phyloP scores from a whole-genome alignment of 2,329 filamentous ascomycete genomes.

The Cladosporium austrohemisphaericum region DNA sequence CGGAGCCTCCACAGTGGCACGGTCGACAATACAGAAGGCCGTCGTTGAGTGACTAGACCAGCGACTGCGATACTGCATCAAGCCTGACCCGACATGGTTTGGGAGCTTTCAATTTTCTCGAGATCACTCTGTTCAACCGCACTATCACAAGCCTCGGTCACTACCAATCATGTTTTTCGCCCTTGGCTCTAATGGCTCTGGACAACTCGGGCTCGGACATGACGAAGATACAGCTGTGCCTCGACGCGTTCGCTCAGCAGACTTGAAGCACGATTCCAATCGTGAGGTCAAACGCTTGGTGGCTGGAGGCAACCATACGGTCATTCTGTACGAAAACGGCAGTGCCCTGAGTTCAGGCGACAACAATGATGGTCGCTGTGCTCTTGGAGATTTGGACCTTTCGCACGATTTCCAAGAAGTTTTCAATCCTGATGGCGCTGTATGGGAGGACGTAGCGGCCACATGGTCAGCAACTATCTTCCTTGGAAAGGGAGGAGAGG shows the following conservation, averaged over 20 bases:
- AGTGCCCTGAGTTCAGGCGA: slow-evolving; percentile 65
- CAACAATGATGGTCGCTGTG: slow-evolving; percentile 43
- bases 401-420: slow-evolving; percentile 3
- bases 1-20: not conserved
- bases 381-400: slow-evolving; percentile 31
- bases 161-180: slow-evolving; percentile 23
- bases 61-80: no score
- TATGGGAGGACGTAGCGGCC: slow-evolving; percentile 48
- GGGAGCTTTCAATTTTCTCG: no score
- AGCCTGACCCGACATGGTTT: no score
- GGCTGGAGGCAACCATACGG: slow-evolving; percentile 82
- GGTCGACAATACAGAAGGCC: no score
- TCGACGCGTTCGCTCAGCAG: slow-evolving; percentile 9
- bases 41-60: no score
- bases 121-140: no score
- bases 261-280: not conserved
- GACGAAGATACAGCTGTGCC: slow-evolving; percentile 39
- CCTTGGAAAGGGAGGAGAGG: slow-evolving; percentile 41
- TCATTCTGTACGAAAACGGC: slow-evolving; percentile 62
- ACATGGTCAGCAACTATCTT: slow-evolving; percentile 73
- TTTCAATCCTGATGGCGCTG: not conserved
- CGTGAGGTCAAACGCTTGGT: slow-evolving; percentile 35
- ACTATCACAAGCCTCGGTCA: no score
- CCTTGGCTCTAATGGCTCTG: slow-evolving; percentile 51
- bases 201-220: slow-evolving; percentile 49